Conservation (phyloP, 805 yeast species). For the Nakazawaea laoshanensis region DNA sequence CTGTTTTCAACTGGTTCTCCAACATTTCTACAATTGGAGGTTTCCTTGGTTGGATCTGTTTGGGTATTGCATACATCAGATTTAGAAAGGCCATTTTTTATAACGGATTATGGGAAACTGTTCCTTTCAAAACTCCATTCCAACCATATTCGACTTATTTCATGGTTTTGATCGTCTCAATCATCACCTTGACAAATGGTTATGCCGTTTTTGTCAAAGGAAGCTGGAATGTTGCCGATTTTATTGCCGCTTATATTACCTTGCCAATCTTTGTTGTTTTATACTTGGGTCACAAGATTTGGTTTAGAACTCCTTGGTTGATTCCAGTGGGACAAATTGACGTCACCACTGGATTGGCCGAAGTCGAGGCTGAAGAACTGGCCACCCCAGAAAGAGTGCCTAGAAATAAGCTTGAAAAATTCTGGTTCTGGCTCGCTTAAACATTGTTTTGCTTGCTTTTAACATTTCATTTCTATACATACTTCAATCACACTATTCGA, state of each 20-base stretch:
- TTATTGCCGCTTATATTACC: constrained; percentile 67
- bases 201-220: constrained; percentile 53
- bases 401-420: constrained; percentile 28
- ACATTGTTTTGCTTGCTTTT: background rate
- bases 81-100: constrained; percentile 55
- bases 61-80: constrained; percentile 45
- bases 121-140: constrained; percentile 45
- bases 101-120: constrained; percentile 45
- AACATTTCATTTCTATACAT: background rate
- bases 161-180: constrained; percentile 35
- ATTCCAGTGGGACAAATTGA: constrained; percentile 52
- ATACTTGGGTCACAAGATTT: constrained; percentile 50
- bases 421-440: constrained; percentile 43
- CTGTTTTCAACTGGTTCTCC: constrained; percentile 57
- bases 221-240: constrained; percentile 43
- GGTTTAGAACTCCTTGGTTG: constrained; percentile 34
- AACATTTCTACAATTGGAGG: constrained; percentile 62
- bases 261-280: constrained; percentile 45
- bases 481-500: background rate
- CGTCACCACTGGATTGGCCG: constrained; percentile 49
- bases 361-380: constrained; percentile 46
- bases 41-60: constrained; percentile 54
- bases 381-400: constrained; percentile 28
- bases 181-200: constrained; percentile 66
- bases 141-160: constrained; percentile 55